These are phyloP conservation scores for Huntiella bhutanensis DNA, from an alignment of 2,329 filamentous ascomycete genomes.

Conservation along the genomic window DNA sequence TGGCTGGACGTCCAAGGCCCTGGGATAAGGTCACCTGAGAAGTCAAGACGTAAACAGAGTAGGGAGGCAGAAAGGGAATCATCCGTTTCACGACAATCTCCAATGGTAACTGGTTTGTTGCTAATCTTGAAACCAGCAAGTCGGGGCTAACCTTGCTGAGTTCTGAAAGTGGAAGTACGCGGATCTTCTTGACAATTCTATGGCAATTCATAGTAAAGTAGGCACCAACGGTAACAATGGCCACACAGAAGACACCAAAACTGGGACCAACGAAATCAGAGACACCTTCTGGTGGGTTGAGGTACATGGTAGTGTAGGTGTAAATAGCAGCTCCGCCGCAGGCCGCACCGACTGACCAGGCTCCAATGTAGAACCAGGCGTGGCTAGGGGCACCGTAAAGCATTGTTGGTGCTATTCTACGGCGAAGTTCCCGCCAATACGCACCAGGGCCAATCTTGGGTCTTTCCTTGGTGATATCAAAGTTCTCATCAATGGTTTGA, in stretches of 20 bases:
- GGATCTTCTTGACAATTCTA: slow-evolving; percentile 38
- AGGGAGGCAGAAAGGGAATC: slow-evolving; percentile 28
- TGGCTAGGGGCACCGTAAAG: slow-evolving; percentile 49
- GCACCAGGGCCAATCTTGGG: slow-evolving; percentile 18
- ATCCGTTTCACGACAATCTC: slow-evolving; percentile 33
- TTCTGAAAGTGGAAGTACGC: slow-evolving; percentile 26
- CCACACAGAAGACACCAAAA: slow-evolving; percentile 37
- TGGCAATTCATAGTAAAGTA: slow-evolving; percentile 39
- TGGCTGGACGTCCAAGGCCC: slow-evolving; percentile 21
- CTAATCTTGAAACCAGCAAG: background rate
- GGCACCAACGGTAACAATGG: slow-evolving; percentile 40
- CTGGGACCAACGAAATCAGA: slow-evolving; percentile 36
- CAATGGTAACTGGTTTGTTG: slow-evolving; percentile 23
- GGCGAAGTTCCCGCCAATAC: slow-evolving; percentile 36
- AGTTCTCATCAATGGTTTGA: no score
- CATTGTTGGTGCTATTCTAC: slow-evolving; percentile 33
- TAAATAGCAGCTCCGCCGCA: slow-evolving; percentile 31
- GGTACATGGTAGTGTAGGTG: slow-evolving; percentile 31
- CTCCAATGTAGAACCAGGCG: slow-evolving; percentile 40
- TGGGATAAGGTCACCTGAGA: slow-evolving; percentile 20
- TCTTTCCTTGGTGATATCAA: background rate
- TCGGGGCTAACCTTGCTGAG: slow-evolving; percentile 10
- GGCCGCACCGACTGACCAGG: slow-evolving; percentile 35
- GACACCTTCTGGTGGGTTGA: slow-evolving; percentile 31
- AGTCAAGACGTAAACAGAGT: slow-evolving; percentile 21